phyloP scores from a whole-genome alignment of 2,329 filamentous ascomycete species.

The Curvularia hawaiiensis region DNA sequence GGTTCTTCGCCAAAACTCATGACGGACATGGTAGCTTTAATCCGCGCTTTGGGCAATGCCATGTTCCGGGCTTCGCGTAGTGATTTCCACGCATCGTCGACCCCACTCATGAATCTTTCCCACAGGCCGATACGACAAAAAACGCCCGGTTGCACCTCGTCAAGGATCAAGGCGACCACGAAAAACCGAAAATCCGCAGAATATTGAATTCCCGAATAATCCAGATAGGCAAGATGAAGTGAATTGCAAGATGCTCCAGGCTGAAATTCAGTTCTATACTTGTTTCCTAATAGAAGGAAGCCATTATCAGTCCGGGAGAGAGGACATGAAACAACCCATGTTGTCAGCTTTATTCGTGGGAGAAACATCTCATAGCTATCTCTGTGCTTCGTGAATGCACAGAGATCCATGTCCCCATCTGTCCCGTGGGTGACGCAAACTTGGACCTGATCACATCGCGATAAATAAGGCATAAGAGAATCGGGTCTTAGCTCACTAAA shows the following conservation, averaged over 20 bases:
- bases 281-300: background rate
- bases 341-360: background rate
- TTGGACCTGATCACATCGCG: background rate
- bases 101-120: rapidly evolving
- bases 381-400: background rate
- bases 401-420: background rate
- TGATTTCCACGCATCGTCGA: background rate
- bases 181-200: too few relatives aligned
- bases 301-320: background rate
- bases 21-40: too few relatives aligned
- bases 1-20: too few relatives aligned
- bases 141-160: background rate
- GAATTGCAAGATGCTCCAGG: background rate
- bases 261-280: background rate
- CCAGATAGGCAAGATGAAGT: background rate
- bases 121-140: background rate
- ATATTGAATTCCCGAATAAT: background rate
- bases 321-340: background rate
- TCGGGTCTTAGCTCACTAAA: too few relatives aligned
- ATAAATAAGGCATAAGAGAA: background rate
- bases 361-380: background rate
- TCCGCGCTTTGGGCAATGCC: too few relatives aligned
- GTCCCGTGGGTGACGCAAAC: background rate
- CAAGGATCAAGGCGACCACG: background rate
- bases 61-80: background rate